Percentiles rank a stretch among this genome's conserved stretches.
These are phyloP conservation scores for Ophiosphaerella herpotricha DNA, from an alignment of 2,329 filamentous ascomycete genomes.

Conservation along the genomic window DNA sequence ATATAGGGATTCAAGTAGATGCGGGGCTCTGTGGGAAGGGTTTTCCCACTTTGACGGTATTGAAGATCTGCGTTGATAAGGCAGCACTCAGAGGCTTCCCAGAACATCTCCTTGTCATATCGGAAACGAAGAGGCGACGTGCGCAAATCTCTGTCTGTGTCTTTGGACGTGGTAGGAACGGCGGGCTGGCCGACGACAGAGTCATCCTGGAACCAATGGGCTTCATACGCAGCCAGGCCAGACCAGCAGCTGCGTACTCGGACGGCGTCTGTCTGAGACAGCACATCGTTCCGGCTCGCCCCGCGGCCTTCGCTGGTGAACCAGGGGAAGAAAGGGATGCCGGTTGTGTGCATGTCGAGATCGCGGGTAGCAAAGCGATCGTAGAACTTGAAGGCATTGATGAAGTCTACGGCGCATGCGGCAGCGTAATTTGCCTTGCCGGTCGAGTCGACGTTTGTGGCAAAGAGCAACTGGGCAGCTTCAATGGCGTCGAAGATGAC, in stretches of 20 bases:
- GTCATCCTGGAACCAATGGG: conserved; percentile 60
- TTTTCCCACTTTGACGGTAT: conserved; percentile 42
- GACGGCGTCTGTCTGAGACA: conserved; percentile 66
- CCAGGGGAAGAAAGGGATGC: conserved; percentile 71
- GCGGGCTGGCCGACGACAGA: conserved; percentile 3
- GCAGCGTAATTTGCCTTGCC: conserved; percentile 65
- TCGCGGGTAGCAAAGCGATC: conserved; percentile 76
- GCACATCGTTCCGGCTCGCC: conserved; percentile 63
- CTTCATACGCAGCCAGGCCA: conserved; percentile 72
- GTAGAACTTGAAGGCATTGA: conserved; percentile 70
- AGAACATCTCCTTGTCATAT: conserved; percentile 49
- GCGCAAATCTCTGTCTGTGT: conserved; percentile 7
- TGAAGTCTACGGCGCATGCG: conserved; percentile 73
- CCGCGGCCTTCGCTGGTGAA: conserved; percentile 61
- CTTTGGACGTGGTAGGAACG: not conserved
- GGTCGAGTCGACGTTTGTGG: conserved; percentile 59
- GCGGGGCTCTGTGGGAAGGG: conserved; percentile 54
- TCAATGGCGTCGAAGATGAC: conserved; percentile 65
- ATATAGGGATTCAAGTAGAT: conserved; percentile 79
- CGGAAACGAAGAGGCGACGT: conserved; percentile 51
- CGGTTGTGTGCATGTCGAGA: conserved; percentile 64
- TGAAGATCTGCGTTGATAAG: conserved; percentile 54
- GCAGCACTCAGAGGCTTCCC: conserved; percentile 56
- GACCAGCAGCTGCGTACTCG: conserved; percentile 77
- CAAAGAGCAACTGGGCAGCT: conserved; percentile 66